These are phyloP conservation scores for Grigorovia transvaalensis DNA, from an alignment of 805 yeast genomes.

Conservation along the genomic window DNA sequence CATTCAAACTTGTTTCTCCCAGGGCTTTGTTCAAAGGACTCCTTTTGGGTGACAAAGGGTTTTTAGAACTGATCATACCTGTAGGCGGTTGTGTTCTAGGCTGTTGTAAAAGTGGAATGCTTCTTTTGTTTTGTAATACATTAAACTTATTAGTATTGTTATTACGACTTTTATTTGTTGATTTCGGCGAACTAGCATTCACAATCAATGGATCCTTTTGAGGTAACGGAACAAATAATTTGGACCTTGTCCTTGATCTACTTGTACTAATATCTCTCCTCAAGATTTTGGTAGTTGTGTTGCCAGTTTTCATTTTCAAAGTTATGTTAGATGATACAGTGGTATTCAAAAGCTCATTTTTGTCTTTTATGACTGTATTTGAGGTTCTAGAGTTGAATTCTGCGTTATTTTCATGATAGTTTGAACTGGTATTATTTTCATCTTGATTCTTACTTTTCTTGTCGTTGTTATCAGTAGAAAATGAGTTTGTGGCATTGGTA, in stretches of 20 bases:
- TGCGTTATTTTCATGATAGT: too few species aligned
- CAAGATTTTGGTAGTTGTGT: background rate
- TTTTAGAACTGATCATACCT: background rate
- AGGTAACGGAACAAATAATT: slow-evolving; percentile 28
- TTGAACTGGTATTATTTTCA: too few species aligned
- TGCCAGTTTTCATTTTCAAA: background rate
- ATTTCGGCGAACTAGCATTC: slow-evolving; percentile 6
- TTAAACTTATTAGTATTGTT: background rate
- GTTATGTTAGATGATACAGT: background rate
- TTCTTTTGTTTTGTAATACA: background rate
- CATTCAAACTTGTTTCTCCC: background rate
- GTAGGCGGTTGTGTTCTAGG: background rate
- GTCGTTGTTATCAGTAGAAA: background rate
- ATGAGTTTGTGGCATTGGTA: background rate
- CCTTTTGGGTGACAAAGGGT: background rate
- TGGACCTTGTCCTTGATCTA: slow-evolving; percentile 20
- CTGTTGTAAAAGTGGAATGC: background rate
- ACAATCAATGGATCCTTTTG: slow-evolving; percentile 26
- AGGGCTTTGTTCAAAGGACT: background rate
- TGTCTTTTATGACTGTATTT: background rate
- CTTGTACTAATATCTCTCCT: background rate
- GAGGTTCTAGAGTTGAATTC: too few species aligned
- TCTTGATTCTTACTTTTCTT: background rate
- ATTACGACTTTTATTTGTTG: background rate
- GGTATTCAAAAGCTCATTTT: background rate